Base-by-base conservation (phyloP, 225 moss, liverwort and hornwort species). In the Pleurozium schreberi region DNA sequence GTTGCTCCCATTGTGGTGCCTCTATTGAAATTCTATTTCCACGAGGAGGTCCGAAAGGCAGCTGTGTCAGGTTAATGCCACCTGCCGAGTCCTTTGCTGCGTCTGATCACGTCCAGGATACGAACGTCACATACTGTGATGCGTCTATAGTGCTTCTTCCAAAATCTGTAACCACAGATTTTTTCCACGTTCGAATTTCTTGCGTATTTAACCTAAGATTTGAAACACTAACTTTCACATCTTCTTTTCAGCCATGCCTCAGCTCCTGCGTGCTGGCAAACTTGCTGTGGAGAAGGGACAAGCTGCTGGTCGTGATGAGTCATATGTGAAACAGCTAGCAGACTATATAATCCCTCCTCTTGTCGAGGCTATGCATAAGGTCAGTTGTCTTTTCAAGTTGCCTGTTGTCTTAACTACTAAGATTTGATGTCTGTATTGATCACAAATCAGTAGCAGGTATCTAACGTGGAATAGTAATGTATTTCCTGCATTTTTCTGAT, bases 1-100 rank as follows among this genome's bases (percentile, higher is more conserved):
- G 99, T 99, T 91, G 99, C 99, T 81, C 96, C 95, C 80, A 99
- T 97, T 90, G 89, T 99, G 87, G 99, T 99, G 57, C 99, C 99
- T 12, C 92, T 99, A 58, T 78, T 99, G 84, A 99, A 99, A 90
- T 99, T 99, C 65, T 99, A 99, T 80, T 99, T 99, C 59, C 99
- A 99, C 36, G 99, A 99, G 80, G 99, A 99, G 91, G 99, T 99
- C 70, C 96, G 98, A 58, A 99, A 97, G 90, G 99, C 99, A 89
- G 97, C 99, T 85, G 99, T 99, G 47, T 97, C 99, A 95, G 99
- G 99, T 97, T 87, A 90, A 93, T 85, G 60, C 82, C 59, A 42
- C 66, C 17, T 85, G 57, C 78, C 38, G 21, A 64, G 45, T 83
- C 43, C 55, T 63, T 62, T 89, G 86, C 88, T 85, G 42, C 47